Evolutionary conservation across 83 land plant genomes (phyloP), one percentile per base, ranked within the genome.

Genomic region (Thuja plicata): DNA sequence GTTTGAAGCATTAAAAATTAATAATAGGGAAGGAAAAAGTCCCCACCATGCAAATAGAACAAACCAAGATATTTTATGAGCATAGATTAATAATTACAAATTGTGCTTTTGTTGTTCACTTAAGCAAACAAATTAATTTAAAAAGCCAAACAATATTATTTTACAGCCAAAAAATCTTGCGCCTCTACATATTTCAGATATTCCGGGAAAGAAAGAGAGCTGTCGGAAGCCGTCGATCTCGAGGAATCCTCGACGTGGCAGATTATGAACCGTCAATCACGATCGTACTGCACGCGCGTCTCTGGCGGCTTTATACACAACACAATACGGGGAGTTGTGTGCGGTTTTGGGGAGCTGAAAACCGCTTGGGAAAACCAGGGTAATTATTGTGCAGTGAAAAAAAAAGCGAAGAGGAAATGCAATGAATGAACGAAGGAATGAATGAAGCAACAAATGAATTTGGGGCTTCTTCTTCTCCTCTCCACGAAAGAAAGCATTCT

Each of bases 361-460:
- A 48, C 30, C 55, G 55, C 54, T 19, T 6, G 83, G 12, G 16
- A 84, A 48, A 3, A 84, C 54, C 54, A 30, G 32, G 32, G 35
- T 46, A 83, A 83, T 30, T n/a, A 46, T 84, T 84, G 57, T 12
- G 82, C 40, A 46, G 55, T 45, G 12, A 84, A 48, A 52, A 37
- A 84, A 82, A n/a, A 41, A 43, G 52, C 27, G 13, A 46, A n/a
- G 50, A 24, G 30, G 32, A 46, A 52, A 24, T 52, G 37, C 8
- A 37, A 37, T 15, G 45, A 35, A 79, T 79, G 83, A 19, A 79
- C 35, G 83, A 79, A 35, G 37, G 83, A 40, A 79, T 79, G 83
- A 79, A 35, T 79, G 83, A 79, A 66, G 83, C 83, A 79, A 40
- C 83, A 79, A 40, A 79, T 79, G 71, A 66, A 66, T 66, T 66